phyloP scores from a whole-genome alignment of 225 moss, liverwort and hornwort species.

The Rhytidiadelphus loreus region DNA sequence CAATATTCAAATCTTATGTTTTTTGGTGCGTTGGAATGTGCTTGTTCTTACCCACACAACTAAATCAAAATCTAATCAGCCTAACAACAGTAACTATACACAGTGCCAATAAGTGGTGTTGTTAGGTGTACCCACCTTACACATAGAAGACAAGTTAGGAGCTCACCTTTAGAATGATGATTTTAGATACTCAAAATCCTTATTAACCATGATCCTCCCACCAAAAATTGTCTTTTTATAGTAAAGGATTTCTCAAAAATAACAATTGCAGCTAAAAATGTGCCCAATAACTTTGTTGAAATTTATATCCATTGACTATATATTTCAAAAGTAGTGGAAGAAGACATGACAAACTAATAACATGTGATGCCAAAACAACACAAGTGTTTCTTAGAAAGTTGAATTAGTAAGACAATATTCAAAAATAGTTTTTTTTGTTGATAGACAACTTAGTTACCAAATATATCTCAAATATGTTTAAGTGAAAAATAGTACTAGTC shows the following conservation, averaged over 20 bases:
- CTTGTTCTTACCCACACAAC: no score
- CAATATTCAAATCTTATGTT: no score
- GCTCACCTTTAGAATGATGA: not conserved
- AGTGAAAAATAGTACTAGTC: not conserved
- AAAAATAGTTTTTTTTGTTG: not conserved
- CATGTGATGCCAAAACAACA: not conserved
- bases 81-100: no score
- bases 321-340: not conserved
- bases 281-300: not conserved
- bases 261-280: rapidly evolving
- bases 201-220: not conserved
- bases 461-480: not conserved
- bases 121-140: no score
- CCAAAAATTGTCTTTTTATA: not conserved
- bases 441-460: not conserved
- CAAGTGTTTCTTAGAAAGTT: not conserved
- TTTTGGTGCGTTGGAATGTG: no score
- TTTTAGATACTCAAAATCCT: not conserved
- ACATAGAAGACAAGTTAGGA: rapidly evolving
- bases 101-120: no score
- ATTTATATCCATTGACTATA: not conserved
- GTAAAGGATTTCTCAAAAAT: not conserved
- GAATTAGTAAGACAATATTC: not conserved
- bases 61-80: no score
- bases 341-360: not conserved